Base-by-base conservation (phyloP, 176 grass and related monocot species). In the Hsuehochloa calcarea region DNA sequence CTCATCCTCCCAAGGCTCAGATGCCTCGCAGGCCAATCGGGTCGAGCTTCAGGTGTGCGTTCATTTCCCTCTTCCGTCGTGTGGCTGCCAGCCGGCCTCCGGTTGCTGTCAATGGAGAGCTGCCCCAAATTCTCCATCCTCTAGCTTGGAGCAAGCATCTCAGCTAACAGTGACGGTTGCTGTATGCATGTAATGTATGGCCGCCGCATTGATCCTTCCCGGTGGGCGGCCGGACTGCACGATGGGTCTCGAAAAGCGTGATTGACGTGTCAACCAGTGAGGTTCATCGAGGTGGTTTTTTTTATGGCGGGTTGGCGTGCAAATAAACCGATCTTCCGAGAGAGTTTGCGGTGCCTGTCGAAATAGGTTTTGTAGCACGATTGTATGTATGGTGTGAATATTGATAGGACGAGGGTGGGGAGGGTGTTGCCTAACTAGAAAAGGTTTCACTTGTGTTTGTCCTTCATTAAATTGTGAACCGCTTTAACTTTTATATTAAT, bases 221-320 rank as follows among this genome's bases (percentile, higher is more conserved):
- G 3, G 3, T 3, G 0, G 0, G 1, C 0, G 12, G 16, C 2
- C 9, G 0, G 39, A 40, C 39, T 0, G 5, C 6, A 10, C 43
- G 43, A 11, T 11, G 65, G 17, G 1, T 39, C 6, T 41, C 17
- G 8, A 3, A 68, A 41, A 69, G 20, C 19, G 2, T 4, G 4
- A 4, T n/a, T n/a, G 1, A 7, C 17, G 3, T 5, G 6, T 35
- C 14, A 29, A 2, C 2, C 5, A 6, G 39, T 40, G 39, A 6
- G 9, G 43, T 10, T n/a, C 38, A 10, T 41, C 39, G 22, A 20
- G 15, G 17, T 7, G 20, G 19, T 12, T 41, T 40, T 40, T 40
- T 6, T 2, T 4, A 4, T n/a, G 14, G 19, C 39, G 8, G 1
- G 3, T 15, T 15, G 47, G 47, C 5, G 13, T 49, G 47, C 13